These are phyloP conservation scores for Aspergillus conjunctus DNA, from an alignment of 495 filamentous ascomycete genomes.

Conservation along the genomic window DNA sequence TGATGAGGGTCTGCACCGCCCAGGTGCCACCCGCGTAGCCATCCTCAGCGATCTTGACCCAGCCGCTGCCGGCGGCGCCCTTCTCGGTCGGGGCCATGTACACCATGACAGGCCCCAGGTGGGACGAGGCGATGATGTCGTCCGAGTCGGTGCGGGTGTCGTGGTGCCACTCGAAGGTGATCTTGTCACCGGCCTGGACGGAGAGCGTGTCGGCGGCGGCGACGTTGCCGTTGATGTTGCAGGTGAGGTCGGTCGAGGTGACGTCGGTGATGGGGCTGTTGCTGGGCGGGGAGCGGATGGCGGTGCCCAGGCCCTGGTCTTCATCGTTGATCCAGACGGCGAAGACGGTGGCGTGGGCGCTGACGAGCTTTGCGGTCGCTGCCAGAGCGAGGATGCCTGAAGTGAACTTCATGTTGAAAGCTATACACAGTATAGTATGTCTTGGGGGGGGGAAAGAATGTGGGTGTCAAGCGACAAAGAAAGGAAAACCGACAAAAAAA, in stretches of 20 bases:
- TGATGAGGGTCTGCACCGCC: constrained; percentile 28
- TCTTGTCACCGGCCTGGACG: constrained; percentile 29
- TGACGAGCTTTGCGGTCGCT: constrained; percentile 29
- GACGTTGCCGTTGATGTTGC: constrained; percentile 28
- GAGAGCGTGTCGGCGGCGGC: constrained; percentile 26
- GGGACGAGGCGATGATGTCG: constrained; percentile 32
- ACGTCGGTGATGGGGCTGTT: constrained; percentile 29
- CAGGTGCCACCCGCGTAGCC: constrained; percentile 27
- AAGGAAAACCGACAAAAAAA: background rate
- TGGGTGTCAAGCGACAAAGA: background rate
- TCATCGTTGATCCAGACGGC: constrained; percentile 32
- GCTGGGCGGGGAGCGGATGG: constrained; percentile 29
- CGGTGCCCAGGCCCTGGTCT: constrained; percentile 29
- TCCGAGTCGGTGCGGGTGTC: constrained; percentile 23
- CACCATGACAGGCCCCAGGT: constrained; percentile 28
- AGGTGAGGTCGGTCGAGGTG: constrained; percentile 30
- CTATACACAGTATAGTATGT: constrained; percentile 1
- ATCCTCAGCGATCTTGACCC: constrained; percentile 32
- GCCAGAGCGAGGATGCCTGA: constrained; percentile 31
- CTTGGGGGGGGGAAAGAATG: background rate
- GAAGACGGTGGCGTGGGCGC: constrained; percentile 28
- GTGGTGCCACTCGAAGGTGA: constrained; percentile 35
- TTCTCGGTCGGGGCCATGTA: constrained; percentile 29
- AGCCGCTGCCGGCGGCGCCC: constrained; percentile 24
- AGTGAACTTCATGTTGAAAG: constrained; percentile 28